Base-by-base conservation (phyloP, 1,284 basidiomycete genomes). In the Rhizoctonia solani region DNA sequence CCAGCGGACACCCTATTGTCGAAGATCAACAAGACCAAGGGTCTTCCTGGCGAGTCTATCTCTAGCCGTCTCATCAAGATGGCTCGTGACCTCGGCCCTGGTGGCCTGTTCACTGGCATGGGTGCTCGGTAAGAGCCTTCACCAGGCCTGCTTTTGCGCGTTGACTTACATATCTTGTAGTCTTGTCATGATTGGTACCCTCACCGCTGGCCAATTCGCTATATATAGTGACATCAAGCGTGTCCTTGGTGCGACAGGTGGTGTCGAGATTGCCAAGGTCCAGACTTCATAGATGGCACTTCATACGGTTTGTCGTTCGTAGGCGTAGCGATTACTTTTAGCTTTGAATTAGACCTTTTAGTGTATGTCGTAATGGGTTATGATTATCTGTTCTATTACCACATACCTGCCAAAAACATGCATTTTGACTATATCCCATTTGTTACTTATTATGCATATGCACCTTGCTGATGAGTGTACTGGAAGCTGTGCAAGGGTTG, bases 21-120 rank as follows among this genome's bases (percentile, higher is more conserved):
- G 70, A 80, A 82, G 80, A 83, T 83, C 77, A 83, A 83, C 81
- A 83, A 83, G 81, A 78, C 79, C 76, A 82, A 83, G 79, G 82
- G 81, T 69, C 73, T 74, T 44, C 81, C 82, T 69, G 82, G 82
- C 68, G 79, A 83, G 78, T 79, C 78, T 21, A 77, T 77, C 72
- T 75, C 78, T 50, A 79, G 79, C 68, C 77, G 82, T 66, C 76
- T 83, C 71, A 71, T 81, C 73, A 74, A 76, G 72, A 79, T 82
- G 76, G 71, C 75, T 58, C 72, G 74, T 54, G 77, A 81, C 74
- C 78, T 83, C 71, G 82, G 82, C 73, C 71, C 77, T 70, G 71
- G 72, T 69, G 82, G 82, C 75, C 78, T 83, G 73, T 83, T 83
- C 78, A 80, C 79, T 72, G 81, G 81, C 75, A 72, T 79, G 58